These are phyloP conservation scores for Cyberlindnera maclurae DNA, from an alignment of 805 yeast species.

Conservation along the genomic window DNA sequence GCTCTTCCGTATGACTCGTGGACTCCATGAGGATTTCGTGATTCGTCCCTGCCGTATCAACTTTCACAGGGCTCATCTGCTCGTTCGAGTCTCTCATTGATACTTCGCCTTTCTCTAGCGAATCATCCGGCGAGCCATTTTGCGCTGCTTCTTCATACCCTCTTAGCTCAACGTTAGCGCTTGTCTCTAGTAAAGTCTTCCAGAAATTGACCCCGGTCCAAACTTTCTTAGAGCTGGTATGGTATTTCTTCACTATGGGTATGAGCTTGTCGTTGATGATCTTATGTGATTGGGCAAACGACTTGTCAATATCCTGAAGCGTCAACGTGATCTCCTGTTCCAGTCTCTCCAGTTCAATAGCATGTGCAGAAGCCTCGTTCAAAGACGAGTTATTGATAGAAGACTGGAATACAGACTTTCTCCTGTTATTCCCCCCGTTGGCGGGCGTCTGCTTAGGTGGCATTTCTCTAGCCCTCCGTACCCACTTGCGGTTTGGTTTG, in stretches of 20 bases:
- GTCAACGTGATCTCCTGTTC: constrained; percentile 76
- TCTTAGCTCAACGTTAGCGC: constrained; percentile 58
- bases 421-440: constrained; percentile 13
- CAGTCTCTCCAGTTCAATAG: constrained; percentile 45
- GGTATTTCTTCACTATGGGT: constrained; percentile 60
- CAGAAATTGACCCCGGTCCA: constrained; percentile 67
- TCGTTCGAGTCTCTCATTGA: constrained; percentile 19
- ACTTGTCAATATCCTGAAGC: constrained; percentile 72
- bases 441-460: constrained; percentile 17
- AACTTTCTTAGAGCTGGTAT: constrained; percentile 47
- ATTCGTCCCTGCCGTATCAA: constrained; percentile 9
- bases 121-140: constrained; percentile 2
- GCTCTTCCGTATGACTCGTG: constrained; percentile 16
- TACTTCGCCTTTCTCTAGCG: constrained; percentile 2
- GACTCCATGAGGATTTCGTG: constrained; percentile 17
- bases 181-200: constrained; percentile 70
- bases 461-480: constrained; percentile 5
- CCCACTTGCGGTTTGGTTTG: no score
- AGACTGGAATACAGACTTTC: constrained; percentile 23
- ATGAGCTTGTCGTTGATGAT: constrained; percentile 60
- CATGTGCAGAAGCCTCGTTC: constrained; percentile 20
- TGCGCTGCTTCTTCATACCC: constrained; percentile 39
- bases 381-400: constrained; percentile 9
- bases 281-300: constrained; percentile 60
- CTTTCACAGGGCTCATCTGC: constrained; percentile 23